Evolutionary conservation across 345 rosid genomes (phyloP).

Genomic region (Eucalyptus curtisii): DNA sequence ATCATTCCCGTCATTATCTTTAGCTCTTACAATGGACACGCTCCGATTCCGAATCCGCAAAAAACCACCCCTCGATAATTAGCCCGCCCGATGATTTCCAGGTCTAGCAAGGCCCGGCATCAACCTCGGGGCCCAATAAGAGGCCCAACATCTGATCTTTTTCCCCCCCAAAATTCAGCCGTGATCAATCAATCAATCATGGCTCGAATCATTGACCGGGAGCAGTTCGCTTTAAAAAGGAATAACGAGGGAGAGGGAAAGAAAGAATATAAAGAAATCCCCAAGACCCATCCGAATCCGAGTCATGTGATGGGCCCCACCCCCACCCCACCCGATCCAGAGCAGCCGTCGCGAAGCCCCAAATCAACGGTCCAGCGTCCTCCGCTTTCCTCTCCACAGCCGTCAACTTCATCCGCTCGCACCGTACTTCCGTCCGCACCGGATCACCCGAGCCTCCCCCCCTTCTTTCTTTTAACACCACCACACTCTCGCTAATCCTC

Average conservation of each 20-base stretch:
- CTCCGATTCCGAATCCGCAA: neutral
- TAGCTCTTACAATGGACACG: neutral
- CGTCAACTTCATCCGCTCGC: neutral
- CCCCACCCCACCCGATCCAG: too few species aligned
- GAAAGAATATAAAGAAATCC: neutral
- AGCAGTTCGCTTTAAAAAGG: neutral
- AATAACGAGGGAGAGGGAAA: neutral
- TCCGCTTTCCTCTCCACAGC: neutral
- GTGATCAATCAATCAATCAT: neutral
- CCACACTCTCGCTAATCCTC: neutral
- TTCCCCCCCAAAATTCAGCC: neutral
- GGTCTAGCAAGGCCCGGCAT: neutral
- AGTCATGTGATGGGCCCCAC: neutral
- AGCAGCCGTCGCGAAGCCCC: neutral
- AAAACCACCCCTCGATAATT: neutral
- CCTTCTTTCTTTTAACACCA: neutral
- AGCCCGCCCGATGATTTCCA: neutral
- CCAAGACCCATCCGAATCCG: neutral
- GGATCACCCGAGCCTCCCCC: neutral
- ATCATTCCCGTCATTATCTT: accelerated
- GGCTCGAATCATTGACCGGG: neutral
- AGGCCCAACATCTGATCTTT: neutral
- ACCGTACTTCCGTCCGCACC: neutral
- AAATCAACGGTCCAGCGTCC: neutral
- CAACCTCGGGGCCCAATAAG: neutral